A percentile compares a stretch with the other conserved stretches of the same genome.
These are phyloP conservation scores for Colletotrichum siamense DNA, from an alignment of 2,329 filamentous ascomycete species.

Conservation along the genomic window DNA sequence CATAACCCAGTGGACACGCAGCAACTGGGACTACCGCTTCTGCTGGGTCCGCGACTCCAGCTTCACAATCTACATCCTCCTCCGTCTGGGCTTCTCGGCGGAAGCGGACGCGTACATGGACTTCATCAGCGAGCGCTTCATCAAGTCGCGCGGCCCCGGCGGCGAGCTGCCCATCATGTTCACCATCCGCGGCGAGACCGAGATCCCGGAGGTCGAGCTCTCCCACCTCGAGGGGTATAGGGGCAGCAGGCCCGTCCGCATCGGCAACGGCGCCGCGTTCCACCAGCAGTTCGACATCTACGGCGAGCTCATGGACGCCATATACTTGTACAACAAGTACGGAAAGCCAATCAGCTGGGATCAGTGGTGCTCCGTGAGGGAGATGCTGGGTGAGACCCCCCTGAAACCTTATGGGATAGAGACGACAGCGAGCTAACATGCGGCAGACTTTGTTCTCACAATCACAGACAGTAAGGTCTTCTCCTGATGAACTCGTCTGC, in stretches of 20 bases:
- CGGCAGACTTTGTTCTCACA: conserved; percentile 70
- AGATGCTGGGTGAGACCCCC: conserved; percentile 58
- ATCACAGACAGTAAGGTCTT: conserved; percentile 60
- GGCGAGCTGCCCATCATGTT: conserved; percentile 81
- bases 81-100: conserved; percentile 76
- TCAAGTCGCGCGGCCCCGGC: conserved; percentile 62
- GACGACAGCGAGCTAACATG: background rate
- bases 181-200: conserved; percentile 75
- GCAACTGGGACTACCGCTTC: conserved; percentile 77
- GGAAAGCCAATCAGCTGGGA: conserved; percentile 80
- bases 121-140: conserved; percentile 76
- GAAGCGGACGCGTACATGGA: conserved; percentile 81
- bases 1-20: conserved; percentile 22
- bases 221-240: conserved; percentile 76
- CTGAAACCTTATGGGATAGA: background rate
- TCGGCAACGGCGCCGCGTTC: conserved; percentile 78
- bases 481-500: background rate
- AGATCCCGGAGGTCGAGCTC: conserved; percentile 74
- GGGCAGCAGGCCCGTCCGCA: conserved; percentile 73
- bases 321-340: conserved; percentile 82
- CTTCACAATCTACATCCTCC: conserved; percentile 79
- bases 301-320: conserved; percentile 77
- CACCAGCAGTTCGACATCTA: conserved; percentile 83
- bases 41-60: conserved; percentile 80
- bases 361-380: conserved; percentile 73